Percentiles rank a stretch among this genome's conserved stretches.
These are phyloP conservation scores for Juncus inflexus DNA, from an alignment of 176 grass and related monocot genomes.

Conservation along the genomic window DNA sequence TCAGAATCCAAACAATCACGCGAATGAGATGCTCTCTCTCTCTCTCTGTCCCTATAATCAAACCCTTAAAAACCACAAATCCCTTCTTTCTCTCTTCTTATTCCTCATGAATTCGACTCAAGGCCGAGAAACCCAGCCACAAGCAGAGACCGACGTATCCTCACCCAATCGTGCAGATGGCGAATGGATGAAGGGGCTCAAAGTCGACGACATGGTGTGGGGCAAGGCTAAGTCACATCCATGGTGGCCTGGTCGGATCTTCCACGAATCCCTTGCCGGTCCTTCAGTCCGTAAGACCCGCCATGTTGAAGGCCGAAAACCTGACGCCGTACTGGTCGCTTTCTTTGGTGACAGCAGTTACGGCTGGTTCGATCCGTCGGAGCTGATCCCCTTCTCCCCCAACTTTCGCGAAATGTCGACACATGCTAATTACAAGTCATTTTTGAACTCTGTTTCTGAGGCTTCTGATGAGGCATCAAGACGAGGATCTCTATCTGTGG, in stretches of 20 bases:
- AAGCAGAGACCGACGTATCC: conserved; percentile 7
- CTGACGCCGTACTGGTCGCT: conserved; percentile 51
- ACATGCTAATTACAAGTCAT: conserved; percentile 47
- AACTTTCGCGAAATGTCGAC: conserved; percentile 48
- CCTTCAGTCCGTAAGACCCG: conserved; percentile 40
- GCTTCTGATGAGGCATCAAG: conserved; percentile 70
- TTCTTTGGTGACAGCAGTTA: conserved; percentile 98
- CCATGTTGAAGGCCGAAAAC: conserved; percentile 44
- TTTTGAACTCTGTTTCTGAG: conserved; percentile 61
- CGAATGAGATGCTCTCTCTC: neutral
- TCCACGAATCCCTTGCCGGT: conserved; percentile 54
- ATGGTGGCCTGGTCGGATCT: conserved; percentile 94
- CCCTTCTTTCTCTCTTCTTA: conserved; percentile 1
- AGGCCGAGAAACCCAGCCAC: conserved; percentile 5
- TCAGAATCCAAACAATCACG: too few relatives aligned
- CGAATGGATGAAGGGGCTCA: conserved; percentile 29
- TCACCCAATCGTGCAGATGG: too few relatives aligned
- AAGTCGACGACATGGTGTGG: conserved; percentile 88
- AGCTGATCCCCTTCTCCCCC: conserved; percentile 65
- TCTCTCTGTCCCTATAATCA: too few relatives aligned
- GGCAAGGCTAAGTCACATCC: conserved; percentile 98
- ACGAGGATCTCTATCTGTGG: conserved; percentile 50
- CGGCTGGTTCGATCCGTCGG: conserved; percentile 84
- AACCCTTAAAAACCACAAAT: neutral
- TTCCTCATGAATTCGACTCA: conserved; percentile 13